Evolutionary conservation across 345 rosid species (phyloP).

Genomic region (Litchi chinensis): DNA sequence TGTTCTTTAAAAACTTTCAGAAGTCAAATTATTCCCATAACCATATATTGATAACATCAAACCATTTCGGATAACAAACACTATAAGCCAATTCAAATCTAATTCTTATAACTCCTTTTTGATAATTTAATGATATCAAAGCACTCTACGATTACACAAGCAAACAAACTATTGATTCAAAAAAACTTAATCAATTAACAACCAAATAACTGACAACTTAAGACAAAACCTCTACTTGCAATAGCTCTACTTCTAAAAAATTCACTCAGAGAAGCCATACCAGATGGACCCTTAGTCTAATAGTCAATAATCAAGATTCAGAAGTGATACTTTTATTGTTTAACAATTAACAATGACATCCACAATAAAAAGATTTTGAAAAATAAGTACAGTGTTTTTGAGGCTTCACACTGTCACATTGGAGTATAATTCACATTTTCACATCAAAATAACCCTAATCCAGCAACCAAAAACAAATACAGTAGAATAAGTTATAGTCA

Average conservation of each 20-base stretch:
- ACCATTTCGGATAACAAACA: not conserved
- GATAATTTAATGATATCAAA: not conserved
- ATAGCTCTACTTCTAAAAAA: not conserved
- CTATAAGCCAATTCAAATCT: not conserved
- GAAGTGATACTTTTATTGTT: not conserved
- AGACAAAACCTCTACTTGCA: not conserved
- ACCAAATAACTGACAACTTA: not conserved
- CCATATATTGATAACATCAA: not conserved
- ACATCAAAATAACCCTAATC: not conserved
- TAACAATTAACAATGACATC: not conserved
- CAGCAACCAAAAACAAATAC: not conserved
- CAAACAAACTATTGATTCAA: not conserved
- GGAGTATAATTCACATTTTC: not conserved
- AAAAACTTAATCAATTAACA: not conserved
- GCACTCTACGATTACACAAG: not conserved
- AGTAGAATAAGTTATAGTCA: conserved; percentile 1
- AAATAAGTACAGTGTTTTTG: no score
- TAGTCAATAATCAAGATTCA: not conserved
- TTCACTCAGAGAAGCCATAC: not conserved
- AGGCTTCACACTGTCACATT: not conserved
- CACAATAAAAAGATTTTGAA: not conserved
- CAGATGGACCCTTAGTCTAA: not conserved
- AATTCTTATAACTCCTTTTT: not conserved
- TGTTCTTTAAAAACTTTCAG: not conserved
- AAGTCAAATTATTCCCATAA: not conserved